These are phyloP conservation scores for Acanthamoeba culbertsoni DNA, from an alignment of 208 protist genomes.

Conservation along the genomic window DNA sequence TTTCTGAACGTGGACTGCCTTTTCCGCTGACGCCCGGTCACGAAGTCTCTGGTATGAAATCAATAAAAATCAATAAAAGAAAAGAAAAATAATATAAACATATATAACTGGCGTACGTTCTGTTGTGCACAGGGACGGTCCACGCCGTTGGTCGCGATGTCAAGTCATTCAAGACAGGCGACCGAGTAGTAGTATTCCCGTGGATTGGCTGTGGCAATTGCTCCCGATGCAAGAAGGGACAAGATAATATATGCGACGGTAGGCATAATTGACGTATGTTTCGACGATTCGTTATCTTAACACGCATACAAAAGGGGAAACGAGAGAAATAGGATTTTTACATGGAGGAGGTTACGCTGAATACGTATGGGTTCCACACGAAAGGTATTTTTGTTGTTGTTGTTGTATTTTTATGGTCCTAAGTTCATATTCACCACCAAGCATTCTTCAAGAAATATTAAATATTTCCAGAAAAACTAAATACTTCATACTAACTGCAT, in stretches of 20 bases:
- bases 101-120: neutral
- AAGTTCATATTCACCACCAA: neutral
- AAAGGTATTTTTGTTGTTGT: neutral
- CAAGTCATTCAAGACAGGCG: neutral
- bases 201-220: slow-evolving; percentile 45
- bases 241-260: slow-evolving; percentile 49
- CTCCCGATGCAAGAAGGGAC: neutral
- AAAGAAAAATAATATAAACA: neutral
- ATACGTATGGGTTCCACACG: neutral
- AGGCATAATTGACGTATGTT: neutral
- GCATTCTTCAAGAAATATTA: no score
- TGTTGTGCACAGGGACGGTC: neutral
- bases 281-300: neutral
- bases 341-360: slow-evolving; percentile 14
- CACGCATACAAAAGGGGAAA: neutral
- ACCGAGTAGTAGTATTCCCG: neutral
- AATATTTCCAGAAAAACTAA: no score
- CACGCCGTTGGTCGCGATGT: neutral
- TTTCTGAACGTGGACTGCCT: neutral
- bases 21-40: slow-evolving; percentile 27
- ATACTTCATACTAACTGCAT: neutral
- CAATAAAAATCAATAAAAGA: neutral
- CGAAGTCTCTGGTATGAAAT: neutral
- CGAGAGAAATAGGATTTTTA: slow-evolving; percentile 5
- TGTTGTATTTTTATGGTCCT: neutral